Evolutionary conservation across 1,139 yeast species (phyloP), one percentile per base, ranked within the genome.

Genomic region (Suhomyces taliae): DNA sequence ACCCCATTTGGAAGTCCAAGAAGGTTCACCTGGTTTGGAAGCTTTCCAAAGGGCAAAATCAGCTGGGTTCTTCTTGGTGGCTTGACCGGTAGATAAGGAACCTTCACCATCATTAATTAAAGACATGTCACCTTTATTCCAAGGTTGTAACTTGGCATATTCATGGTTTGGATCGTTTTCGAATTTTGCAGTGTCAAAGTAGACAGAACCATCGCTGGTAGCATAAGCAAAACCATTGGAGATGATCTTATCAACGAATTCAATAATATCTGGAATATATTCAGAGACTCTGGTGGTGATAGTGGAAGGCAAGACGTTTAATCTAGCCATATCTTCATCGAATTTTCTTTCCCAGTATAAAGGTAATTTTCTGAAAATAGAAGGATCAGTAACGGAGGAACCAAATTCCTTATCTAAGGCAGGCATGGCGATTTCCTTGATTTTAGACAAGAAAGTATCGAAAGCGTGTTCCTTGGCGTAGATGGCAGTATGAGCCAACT

Each of bases 1-100:
- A 34, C 99, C 99, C 98, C 98, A 93, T 36, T 95, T 91, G 2
- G 97, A 89, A 3, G 78, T 79, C 98, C 99, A 93, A 39, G 83
- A 80, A 15, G 99, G 99, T 71, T 93, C 99, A 58, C 99, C 99
- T 1, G 96, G 93, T 64, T 93, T 93, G 12, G 96, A 87, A 1
- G 93, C 84, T 66, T 93, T 93, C 99, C 99, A 93, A 37, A 93
- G 76, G 0, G 99, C 99, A 69, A 93, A 93, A 67, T 93, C 99
- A 31, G 90, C 87, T 5, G 87, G 68, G 49, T 83, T 85, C 57
- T 77, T 80, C 69, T 91, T 91, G 33, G 80, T 71, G 24, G 65
- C 65, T 36, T 72, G 67, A 1, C 79, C 69, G n/a, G 75, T 64
- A 24, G 85, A 73, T 46, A 91, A 76, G 10, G 96, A 85, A 26